Conservation (phyloP, 257 asterid species). For the Jacaranda mimosifolia region DNA sequence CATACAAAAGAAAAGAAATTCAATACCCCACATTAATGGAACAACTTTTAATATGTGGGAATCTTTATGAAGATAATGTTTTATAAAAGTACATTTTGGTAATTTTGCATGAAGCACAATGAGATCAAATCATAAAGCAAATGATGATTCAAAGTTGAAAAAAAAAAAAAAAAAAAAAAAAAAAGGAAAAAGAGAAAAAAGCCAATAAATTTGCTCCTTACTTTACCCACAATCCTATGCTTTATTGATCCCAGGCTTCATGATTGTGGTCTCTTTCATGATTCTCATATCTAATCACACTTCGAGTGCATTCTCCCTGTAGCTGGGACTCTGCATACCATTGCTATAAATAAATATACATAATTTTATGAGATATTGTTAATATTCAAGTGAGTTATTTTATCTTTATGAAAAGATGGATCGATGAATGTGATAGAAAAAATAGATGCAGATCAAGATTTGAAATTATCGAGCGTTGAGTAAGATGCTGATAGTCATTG, state of each 20-base stretch:
- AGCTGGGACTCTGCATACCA: not conserved
- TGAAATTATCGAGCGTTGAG: no score
- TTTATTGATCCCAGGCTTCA: conserved; percentile 16
- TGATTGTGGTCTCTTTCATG: conserved; percentile 33
- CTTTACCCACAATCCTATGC: conserved; percentile 34
- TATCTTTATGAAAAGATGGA: no score
- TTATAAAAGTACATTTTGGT: not conserved
- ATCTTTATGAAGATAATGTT: not conserved
- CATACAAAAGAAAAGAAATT: not conserved
- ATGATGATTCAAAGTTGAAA: conserved; percentile 15
- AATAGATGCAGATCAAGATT: no score
- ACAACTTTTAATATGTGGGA: not conserved
- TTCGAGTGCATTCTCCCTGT: conserved; percentile 31
- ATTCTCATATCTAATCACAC: conserved; percentile 28
- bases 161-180: no score
- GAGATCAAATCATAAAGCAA: conserved; percentile 33
- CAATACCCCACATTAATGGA: not conserved
- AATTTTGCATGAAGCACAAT: conserved; percentile 5
- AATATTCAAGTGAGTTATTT: no score
- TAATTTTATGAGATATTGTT: no score
- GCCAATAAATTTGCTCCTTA: conserved; percentile 35
- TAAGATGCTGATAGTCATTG: no score
- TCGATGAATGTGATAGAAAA: no score
- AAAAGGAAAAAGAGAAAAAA: not conserved
- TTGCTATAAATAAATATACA: not conserved